These are phyloP conservation scores for Lasiodiplodia citricola DNA, from an alignment of 2,329 filamentous ascomycete species.

Conservation along the genomic window DNA sequence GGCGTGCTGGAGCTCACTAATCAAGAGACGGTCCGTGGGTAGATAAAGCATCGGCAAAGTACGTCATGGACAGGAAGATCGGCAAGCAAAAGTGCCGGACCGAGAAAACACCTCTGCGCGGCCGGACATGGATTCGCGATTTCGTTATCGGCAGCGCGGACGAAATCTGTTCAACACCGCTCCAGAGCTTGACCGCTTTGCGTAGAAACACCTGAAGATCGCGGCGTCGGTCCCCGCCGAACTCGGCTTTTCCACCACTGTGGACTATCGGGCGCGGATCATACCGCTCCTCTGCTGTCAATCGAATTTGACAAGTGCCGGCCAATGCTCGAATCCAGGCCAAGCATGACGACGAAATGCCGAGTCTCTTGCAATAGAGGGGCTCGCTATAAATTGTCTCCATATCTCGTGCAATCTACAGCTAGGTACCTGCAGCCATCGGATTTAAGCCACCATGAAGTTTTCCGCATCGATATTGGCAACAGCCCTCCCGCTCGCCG, in stretches of 20 bases:
- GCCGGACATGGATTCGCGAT: background rate
- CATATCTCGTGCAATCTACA: no score
- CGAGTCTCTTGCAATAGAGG: background rate
- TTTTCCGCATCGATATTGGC: background rate
- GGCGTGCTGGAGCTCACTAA: background rate
- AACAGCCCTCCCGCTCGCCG: background rate
- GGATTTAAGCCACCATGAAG: background rate
- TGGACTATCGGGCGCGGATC: background rate
- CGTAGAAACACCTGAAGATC: constrained; percentile 1
- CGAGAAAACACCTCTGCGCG: background rate
- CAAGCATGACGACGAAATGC: constrained; percentile 7
- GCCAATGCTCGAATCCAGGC: background rate
- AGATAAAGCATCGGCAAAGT: constrained; percentile 1
- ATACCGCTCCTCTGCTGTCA: background rate
- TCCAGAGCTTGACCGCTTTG: background rate
- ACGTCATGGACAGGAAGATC: background rate
- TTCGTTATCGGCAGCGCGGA: background rate
- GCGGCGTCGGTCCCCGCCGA: background rate
- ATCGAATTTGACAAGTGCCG: background rate
- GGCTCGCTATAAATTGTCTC: background rate
- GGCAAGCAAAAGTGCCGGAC: constrained; percentile 4
- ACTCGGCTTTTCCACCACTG: background rate
- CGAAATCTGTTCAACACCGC: background rate
- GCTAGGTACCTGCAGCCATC: background rate
- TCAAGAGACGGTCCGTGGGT: background rate